Evolutionary conservation across 1,284 basidiomycete species (phyloP), one percentile per base, ranked within the genome.

Genomic region (Melampsora americana): DNA sequence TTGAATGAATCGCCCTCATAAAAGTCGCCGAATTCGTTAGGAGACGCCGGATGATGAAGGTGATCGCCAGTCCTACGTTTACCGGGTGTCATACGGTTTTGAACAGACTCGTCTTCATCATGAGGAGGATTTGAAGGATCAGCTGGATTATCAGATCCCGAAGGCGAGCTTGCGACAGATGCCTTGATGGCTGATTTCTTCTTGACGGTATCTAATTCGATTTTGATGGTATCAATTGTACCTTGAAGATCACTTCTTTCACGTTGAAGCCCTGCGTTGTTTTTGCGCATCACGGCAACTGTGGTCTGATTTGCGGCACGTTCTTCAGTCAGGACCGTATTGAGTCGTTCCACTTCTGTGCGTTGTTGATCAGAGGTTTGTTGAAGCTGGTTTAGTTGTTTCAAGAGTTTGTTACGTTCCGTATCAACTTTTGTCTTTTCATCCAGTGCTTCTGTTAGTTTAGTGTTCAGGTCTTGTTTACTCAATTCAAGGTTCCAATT

Each of bases 401-500:
- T 90, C 64, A 88, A 89, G 42, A 94, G 86, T 1, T 92, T 89
- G 80, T 91, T 90, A 78, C 91, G 89, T 80, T 98, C 95, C 53
- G 87, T 85, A 81, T 95, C 92, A 20, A 91, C 86, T 75, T 92
- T 90, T 79, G 87, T 87, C 14, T 87, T 84, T 30, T 88, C 86
- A 9, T 87, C 83, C 78, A 92, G 90, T 0, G 89, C 86, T 69
- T 91, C 89, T 53, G 86, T 82, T 53, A 92, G 86, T 79, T 91
- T 88, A 0, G 88, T 84, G 56, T 90, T 89, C 30, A 95, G 86
- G 78, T 97, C 93, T 83, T 99, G 95, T 39, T 94, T 86, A 28
- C 88, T 88, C 65, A 97, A 92, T 85, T 98, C 94, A 78, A 98
- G 89, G 82, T 97, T 95, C 95, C 95, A 98, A 83, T 96, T 97